A percentile compares a stretch with the other conserved stretches of the same genome.
phyloP scores from a whole-genome alignment of 768 basidiomycete genomes.

The Cystobasidium onofrii region DNA sequence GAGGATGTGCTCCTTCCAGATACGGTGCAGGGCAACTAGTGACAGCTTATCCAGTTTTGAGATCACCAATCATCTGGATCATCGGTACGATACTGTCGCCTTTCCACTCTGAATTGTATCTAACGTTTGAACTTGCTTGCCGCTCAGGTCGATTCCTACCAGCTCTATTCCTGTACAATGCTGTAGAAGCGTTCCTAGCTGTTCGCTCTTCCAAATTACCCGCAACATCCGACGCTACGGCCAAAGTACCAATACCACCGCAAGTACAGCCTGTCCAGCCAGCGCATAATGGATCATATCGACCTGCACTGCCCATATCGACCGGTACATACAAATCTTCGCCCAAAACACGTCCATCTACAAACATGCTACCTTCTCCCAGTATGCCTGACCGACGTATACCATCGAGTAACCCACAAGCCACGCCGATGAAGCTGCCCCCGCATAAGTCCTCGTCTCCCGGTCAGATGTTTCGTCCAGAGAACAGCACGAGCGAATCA shows the following conservation, averaged over 20 bases:
- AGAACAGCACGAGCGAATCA: background rate
- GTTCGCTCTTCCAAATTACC: background rate
- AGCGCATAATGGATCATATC: background rate
- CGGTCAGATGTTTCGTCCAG: background rate
- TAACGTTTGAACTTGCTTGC: background rate
- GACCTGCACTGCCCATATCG: background rate
- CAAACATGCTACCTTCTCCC: conserved; percentile 9
- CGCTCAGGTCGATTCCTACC: conserved; percentile 11
- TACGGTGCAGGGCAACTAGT: background rate
- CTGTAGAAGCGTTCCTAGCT: conserved; percentile 4
- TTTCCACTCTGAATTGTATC: background rate
- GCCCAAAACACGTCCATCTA: conserved; percentile 20
- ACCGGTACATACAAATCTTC: conserved; percentile 28
- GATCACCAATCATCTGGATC: background rate
- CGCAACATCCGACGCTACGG: background rate
- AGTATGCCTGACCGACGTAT: background rate
- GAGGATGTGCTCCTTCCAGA: background rate
- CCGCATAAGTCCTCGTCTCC: conserved; percentile 5
- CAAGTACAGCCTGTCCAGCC: conserved; percentile 4
- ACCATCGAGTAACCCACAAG: background rate
- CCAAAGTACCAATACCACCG: background rate
- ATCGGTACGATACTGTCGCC: background rate
- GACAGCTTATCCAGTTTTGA: background rate
- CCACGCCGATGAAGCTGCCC: background rate
- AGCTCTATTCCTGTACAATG: background rate